A percentile compares a stretch with the other conserved stretches of the same genome.
Conservation (phyloP, 345 rosid genomes). For the Carallia pectinifolia region DNA sequence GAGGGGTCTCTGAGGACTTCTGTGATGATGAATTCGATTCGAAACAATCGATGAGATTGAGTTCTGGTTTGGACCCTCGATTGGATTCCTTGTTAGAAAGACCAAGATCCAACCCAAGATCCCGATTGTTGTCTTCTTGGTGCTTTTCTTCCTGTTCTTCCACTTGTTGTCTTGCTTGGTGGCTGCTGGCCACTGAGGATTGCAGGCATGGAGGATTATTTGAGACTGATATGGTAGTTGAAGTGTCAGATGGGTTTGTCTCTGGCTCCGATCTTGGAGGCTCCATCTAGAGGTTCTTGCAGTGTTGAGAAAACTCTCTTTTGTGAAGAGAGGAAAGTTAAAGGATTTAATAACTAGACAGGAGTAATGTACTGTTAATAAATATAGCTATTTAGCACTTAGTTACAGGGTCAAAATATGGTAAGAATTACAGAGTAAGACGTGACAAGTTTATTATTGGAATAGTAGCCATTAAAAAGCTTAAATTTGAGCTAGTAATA, state of each 20-base stretch:
- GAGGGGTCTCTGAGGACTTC: constrained; percentile 25
- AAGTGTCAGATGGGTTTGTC: constrained; percentile 33
- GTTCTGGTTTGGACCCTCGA: constrained; percentile 36
- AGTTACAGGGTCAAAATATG: too few species aligned
- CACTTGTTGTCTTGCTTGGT: not conserved
- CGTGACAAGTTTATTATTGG: too few species aligned
- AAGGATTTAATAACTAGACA: constrained; percentile 28
- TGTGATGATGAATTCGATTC: constrained; percentile 22
- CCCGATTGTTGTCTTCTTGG: not conserved
- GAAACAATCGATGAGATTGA: constrained; percentile 52
- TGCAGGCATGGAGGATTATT: constrained; percentile 17
- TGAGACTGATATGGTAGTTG: constrained; percentile 35
- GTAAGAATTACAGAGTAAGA: too few species aligned
- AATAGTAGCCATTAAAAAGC: too few species aligned
- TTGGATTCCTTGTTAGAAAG: constrained; percentile 37
- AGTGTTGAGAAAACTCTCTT: not conserved
- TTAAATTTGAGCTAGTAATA: too few species aligned
- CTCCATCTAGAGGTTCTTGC: constrained; percentile 27
- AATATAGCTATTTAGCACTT: not conserved
- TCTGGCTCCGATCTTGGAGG: constrained; percentile 32
- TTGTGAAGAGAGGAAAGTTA: constrained; percentile 1
- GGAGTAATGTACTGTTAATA: constrained; percentile 26
- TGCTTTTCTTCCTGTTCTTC: constrained; percentile 15
- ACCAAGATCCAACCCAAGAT: constrained; percentile 60
- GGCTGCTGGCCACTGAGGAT: constrained; percentile 8